These are phyloP conservation scores for Trametes polyzona DNA, from an alignment of 1,284 basidiomycete genomes.

Conservation along the genomic window DNA sequence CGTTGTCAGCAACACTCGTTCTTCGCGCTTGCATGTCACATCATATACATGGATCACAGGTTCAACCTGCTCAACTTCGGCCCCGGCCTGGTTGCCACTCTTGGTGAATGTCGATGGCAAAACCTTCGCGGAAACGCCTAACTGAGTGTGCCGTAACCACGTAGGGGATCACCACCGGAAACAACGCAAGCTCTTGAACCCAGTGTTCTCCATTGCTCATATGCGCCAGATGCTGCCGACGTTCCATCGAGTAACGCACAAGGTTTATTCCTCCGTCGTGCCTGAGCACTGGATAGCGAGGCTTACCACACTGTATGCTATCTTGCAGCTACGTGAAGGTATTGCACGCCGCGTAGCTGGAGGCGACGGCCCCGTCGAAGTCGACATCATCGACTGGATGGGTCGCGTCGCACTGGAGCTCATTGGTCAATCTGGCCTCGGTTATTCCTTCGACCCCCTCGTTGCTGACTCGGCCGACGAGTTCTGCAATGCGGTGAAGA, in stretches of 20 bases:
- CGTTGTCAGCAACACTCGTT: neutral
- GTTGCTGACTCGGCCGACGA: conserved; percentile 20
- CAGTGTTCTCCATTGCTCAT: conserved; percentile 12
- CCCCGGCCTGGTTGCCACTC: conserved; percentile 7
- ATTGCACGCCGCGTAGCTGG: conserved; percentile 10
- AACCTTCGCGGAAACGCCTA: too few relatives aligned
- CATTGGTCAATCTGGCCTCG: conserved; percentile 34
- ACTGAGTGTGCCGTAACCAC: neutral
- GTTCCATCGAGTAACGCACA: conserved; percentile 7
- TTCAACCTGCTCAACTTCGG: conserved; percentile 2
- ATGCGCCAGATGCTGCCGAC: conserved; percentile 18
- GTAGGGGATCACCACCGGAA: conserved; percentile 11
- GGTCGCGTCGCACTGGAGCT: conserved; percentile 33
- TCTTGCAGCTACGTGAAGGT: conserved; percentile 20
- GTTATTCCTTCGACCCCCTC: conserved; percentile 34
- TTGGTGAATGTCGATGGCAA: neutral
- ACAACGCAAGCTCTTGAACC: conserved; percentile 21
- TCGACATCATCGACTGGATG: conserved; percentile 34
- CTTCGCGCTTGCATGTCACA: too few relatives aligned
- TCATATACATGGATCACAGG: neutral
- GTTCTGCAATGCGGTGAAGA: conserved; percentile 35
- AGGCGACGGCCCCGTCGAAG: conserved; percentile 7
- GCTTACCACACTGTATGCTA: neutral
- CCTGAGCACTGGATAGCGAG: too few relatives aligned
- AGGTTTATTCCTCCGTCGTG: neutral